Base-by-base conservation (phyloP, 441 rosid species). In the Arabidopsis hybrid region DNA sequence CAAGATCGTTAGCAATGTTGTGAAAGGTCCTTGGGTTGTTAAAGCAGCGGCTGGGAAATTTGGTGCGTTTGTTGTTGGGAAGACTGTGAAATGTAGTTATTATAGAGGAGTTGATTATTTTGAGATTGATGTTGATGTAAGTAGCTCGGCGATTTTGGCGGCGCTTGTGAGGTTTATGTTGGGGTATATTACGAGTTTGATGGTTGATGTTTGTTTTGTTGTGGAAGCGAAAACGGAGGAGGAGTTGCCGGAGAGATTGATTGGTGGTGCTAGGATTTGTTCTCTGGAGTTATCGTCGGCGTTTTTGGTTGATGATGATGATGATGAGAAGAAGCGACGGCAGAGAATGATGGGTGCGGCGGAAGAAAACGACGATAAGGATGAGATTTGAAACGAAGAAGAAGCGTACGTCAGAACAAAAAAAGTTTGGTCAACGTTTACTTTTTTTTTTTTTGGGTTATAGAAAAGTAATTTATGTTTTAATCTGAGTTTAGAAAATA, bases 231-330 rank as follows among this genome's bases (percentile, higher is more conserved):
- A 84, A 83, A 17, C 79, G 64, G 93, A 89, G 79, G 86, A 85
- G 8, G 97, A 89, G 87, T 77, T 91, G 75, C 98, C 97, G 21
- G 97, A 91, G 84, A 91, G 66, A 70, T 72, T 93, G 66, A 79
- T 91, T 7, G 98, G 98, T 11, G 90, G 90, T 1, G 61, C 85
- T 65, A 89, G 98, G 67, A 81, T 87, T 62, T 88, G 92, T 57
- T 87, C 82, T 71, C 85, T 89, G 93, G 97, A 91, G 77, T 84
- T 89, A 86, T 80, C 91, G 5, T 85, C 98, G 32, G 92, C 95
- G 18, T 68, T 79, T 32, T 78, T 67, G 0, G 82, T 90, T 0
- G 95, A 80, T 42, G 42, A 81, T 0, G 95, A 79, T 39, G 39
- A 81, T 42, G 29, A 65, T 4, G 63, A 69, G 0, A 29, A 60